These are phyloP conservation scores for Hypomyces rosellus DNA, from an alignment of 2,329 filamentous ascomycete genomes.

Conservation along the genomic window DNA sequence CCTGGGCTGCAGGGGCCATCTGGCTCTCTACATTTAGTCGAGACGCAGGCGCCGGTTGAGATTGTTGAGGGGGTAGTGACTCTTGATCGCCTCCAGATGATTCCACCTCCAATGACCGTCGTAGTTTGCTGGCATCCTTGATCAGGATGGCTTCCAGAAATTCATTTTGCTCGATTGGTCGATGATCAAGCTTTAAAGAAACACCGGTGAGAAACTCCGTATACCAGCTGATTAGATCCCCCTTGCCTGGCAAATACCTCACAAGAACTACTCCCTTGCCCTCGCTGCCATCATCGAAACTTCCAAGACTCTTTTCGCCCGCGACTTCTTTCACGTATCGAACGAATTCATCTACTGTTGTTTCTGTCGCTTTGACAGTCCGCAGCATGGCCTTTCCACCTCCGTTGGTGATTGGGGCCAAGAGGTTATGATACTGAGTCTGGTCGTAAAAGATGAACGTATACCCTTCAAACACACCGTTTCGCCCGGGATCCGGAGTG, in stretches of 20 bases:
- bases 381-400: slow-evolving; percentile 74
- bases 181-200: slow-evolving; percentile 67
- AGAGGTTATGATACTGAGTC: slow-evolving; percentile 67
- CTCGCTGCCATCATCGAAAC: slow-evolving; percentile 56
- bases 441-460: slow-evolving; percentile 82
- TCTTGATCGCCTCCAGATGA: slow-evolving; percentile 19
- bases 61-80: background rate
- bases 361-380: slow-evolving; percentile 54
- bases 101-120: slow-evolving; percentile 56
- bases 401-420: slow-evolving; percentile 68
- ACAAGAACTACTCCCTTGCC: slow-evolving; percentile 74
- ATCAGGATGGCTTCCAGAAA: slow-evolving; percentile 84
- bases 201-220: slow-evolving; percentile 61
- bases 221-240: slow-evolving; percentile 57
- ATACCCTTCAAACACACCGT: slow-evolving; percentile 74
- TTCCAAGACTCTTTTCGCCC: slow-evolving; percentile 64
- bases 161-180: slow-evolving; percentile 81
- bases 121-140: slow-evolving; percentile 68
- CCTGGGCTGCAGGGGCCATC: slow-evolving; percentile 9
- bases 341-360: slow-evolving; percentile 68
- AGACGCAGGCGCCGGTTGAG: slow-evolving; percentile 7
- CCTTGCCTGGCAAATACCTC: slow-evolving; percentile 57
- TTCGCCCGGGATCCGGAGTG: slow-evolving; percentile 58
- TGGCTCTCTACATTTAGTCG: slow-evolving; percentile 6
- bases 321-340: slow-evolving; percentile 68